Evolutionary conservation across 176 grass and related monocot species (phyloP).

Genomic region (Puccinellia tenuiflora): DNA sequence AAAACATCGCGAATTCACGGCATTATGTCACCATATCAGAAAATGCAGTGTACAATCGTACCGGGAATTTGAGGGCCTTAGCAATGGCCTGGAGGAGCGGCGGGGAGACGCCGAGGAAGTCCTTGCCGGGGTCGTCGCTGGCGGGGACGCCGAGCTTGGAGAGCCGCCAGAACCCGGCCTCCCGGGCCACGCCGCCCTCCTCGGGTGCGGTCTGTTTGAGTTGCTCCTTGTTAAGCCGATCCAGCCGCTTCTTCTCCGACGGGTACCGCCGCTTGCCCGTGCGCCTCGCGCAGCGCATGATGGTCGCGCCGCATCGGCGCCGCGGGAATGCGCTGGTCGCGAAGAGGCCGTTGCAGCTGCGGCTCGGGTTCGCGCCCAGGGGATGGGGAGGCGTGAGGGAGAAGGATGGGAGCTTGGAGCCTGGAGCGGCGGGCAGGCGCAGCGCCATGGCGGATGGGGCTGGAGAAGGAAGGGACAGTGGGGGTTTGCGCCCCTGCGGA

Average conservation of each 20-base stretch:
- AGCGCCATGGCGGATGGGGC: constrained; percentile 31
- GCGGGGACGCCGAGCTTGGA: constrained; percentile 77
- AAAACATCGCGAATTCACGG: background rate
- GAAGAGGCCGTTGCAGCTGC: background rate
- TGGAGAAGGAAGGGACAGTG: background rate
- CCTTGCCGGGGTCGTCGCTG: constrained; percentile 83
- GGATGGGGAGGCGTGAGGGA: background rate
- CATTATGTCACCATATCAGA: background rate
- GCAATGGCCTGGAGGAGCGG: constrained; percentile 89
- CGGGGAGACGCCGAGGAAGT: constrained; percentile 59
- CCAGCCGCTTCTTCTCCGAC: constrained; percentile 87
- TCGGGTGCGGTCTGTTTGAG: constrained; percentile 33
- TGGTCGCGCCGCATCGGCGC: constrained; percentile 20
- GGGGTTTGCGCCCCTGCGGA: constrained; percentile 14
- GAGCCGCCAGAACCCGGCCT: constrained; percentile 72
- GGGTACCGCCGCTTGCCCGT: constrained; percentile 87
- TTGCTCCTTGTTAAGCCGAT: constrained; percentile 39
- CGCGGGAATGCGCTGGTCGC: background rate
- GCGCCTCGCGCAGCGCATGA: constrained; percentile 66
- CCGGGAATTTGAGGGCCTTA: constrained; percentile 86
- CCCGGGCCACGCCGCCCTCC: constrained; percentile 36
- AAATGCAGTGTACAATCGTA: background rate
- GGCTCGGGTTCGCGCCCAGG: background rate
- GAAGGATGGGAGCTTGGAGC: background rate
- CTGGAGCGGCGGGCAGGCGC: constrained; percentile 23